Conservation (phyloP, 2,329 filamentous ascomycete species). For the Cladosporium sp. region DNA sequence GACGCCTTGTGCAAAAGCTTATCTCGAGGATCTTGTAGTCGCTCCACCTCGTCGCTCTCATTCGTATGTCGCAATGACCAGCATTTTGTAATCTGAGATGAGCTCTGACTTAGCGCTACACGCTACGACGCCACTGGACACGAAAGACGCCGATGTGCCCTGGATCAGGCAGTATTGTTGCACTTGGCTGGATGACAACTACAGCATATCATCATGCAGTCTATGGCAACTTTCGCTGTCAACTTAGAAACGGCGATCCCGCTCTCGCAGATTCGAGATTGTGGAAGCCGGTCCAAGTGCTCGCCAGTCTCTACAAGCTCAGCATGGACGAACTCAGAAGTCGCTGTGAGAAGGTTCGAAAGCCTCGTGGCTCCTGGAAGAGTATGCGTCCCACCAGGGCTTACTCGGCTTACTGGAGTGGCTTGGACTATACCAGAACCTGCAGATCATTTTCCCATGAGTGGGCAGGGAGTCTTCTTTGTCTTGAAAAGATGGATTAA, state of each 20-base stretch:
- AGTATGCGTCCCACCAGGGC: conserved; percentile 6
- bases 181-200: neutral
- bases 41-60: neutral
- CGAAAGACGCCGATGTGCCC: neutral
- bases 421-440: neutral
- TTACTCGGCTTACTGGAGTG: conserved; percentile 4
- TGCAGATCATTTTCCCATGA: neutral
- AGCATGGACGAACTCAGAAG: neutral
- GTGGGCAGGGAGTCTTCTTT: neutral
- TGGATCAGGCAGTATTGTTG: neutral
- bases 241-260: neutral
- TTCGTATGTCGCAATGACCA: neutral
- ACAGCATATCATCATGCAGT: neutral
- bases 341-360: neutral
- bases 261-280: neutral
- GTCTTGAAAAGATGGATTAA: neutral
- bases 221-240: neutral
- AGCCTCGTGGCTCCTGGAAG: neutral
- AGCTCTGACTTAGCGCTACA: neutral
- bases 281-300: too few relatives aligned
- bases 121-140: neutral
- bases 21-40: neutral
- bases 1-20: neutral
- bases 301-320: neutral
- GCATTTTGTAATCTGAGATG: neutral